Percentiles rank a stretch among this genome's conserved stretches.
Conservation (phyloP, 441 rosid species). For the Gossypium schwendimanii region DNA sequence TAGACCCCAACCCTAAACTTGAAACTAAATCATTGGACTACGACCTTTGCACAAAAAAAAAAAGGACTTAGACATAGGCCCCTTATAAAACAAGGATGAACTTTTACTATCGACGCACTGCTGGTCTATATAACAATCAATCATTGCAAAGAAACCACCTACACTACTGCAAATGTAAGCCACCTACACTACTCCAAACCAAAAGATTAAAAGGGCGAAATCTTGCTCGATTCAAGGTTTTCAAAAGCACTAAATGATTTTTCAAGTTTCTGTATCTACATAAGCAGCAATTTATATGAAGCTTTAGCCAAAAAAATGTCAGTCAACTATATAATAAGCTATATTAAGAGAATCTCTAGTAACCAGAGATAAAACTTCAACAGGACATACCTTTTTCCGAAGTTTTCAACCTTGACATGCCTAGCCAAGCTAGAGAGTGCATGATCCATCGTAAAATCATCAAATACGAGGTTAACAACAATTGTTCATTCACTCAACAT, state of each 20-base stretch:
- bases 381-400: not conserved
- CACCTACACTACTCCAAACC: not conserved
- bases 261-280: not conserved
- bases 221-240: not conserved
- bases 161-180: not conserved
- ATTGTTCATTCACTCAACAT: not conserved
- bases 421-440: not conserved
- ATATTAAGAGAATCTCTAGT: not conserved
- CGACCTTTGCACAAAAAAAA: no score
- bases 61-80: no score
- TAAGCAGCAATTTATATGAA: not conserved
- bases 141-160: not conserved
- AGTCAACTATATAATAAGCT: not conserved
- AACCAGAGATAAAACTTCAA: not conserved
- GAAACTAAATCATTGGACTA: no score
- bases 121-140: not conserved
- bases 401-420: not conserved
- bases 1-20: no score
- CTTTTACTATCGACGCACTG: not conserved
- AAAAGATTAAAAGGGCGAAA: no score
- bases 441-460: not conserved
- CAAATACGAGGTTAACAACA: not conserved
- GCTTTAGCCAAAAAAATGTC: not conserved
- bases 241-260: not conserved
- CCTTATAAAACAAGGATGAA: no score